phyloP scores from a whole-genome alignment of 768 basidiomycete species.

The Hericium erinaceus region DNA sequence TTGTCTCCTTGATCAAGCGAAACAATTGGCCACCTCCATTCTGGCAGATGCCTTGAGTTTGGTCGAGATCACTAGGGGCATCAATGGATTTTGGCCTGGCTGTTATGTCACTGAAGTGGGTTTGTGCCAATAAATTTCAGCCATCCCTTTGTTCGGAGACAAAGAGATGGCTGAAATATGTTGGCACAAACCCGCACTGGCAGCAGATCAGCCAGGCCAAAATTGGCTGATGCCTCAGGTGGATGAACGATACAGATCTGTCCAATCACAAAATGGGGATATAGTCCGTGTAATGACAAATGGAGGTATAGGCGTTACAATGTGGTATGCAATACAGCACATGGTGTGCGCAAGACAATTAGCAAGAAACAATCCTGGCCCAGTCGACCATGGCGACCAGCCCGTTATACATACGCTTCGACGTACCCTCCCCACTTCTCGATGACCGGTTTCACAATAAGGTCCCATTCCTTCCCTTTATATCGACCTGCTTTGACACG shows the following conservation, averaged over 20 bases:
- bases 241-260: neutral
- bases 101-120: too few species aligned
- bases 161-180: too few species aligned
- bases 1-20: neutral
- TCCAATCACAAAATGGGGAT: neutral
- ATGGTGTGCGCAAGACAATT: neutral
- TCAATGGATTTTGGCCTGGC: too few species aligned
- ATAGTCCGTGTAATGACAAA: neutral
- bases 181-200: too few species aligned
- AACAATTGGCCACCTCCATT: neutral
- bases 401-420: conserved; percentile 19
- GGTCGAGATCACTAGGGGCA: too few species aligned
- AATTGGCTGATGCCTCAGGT: too few species aligned
- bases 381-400: neutral
- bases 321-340: neutral
- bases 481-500: conserved; percentile 43
- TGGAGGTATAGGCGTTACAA: neutral
- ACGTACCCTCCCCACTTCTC: conserved; percentile 70
- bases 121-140: too few species aligned
- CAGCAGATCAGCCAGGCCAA: too few species aligned
- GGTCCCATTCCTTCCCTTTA: conserved; percentile 65
- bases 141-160: too few species aligned
- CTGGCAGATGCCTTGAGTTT: neutral
- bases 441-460: conserved; percentile 64
- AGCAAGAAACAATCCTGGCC: neutral